phyloP scores from a whole-genome alignment of 73 alveolate species.

The Paramecium biaurelia region DNA sequence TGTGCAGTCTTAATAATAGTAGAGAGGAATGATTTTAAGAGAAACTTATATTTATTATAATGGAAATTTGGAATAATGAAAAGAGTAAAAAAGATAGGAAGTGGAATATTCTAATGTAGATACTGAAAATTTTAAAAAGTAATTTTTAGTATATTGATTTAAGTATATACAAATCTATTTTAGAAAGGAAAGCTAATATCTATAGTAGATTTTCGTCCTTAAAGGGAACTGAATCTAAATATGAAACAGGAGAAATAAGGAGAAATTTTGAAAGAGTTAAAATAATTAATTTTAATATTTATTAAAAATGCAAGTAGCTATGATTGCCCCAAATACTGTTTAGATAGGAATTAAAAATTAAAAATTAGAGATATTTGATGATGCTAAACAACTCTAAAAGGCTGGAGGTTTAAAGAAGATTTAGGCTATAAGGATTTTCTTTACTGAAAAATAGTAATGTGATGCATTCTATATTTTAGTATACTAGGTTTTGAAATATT shows the following conservation, averaged over 20 bases:
- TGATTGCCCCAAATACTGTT: neutral
- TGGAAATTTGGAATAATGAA: conserved; percentile 79
- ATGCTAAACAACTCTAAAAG: neutral
- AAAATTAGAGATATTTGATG: conserved; percentile 22
- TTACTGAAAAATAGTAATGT: neutral
- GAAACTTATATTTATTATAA: conserved; percentile 56
- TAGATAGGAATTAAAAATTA: neutral
- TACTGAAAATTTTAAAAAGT: neutral
- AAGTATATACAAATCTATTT: too few species aligned
- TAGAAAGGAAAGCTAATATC: too few species aligned
- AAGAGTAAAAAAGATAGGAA: conserved; percentile 69
- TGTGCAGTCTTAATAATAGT: neutral
- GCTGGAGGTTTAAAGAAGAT: conserved; percentile 12
- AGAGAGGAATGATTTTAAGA: neutral
- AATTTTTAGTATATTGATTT: too few species aligned
- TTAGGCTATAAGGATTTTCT: conserved; percentile 3
- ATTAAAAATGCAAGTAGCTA: neutral
- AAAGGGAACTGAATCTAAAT: conserved; percentile 2
- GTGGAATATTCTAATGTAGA: conserved; percentile 43
- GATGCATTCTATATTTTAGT: neutral
- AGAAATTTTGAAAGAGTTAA: conserved; percentile 12
- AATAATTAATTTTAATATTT: conserved; percentile 21
- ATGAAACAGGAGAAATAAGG: neutral
- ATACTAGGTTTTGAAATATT: conserved; percentile 31
- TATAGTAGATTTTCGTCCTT: conserved; percentile 14